phyloP scores from a whole-genome alignment of 225 moss, liverwort and hornwort genomes.

The Climacium dendroides region DNA sequence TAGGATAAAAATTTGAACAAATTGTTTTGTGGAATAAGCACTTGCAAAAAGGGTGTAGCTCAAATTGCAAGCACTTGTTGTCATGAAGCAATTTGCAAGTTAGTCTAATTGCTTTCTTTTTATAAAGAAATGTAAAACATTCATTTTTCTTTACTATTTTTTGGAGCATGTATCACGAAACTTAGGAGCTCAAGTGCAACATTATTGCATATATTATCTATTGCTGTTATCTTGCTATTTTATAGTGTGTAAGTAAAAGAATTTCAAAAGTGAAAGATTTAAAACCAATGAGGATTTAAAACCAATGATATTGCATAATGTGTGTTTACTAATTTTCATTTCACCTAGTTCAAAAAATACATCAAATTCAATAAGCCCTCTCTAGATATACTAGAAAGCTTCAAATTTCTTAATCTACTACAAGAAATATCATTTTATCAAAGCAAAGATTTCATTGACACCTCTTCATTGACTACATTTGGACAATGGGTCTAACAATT shows the following conservation, averaged over 20 bases:
- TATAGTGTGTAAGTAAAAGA: background rate
- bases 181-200: background rate
- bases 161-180: background rate
- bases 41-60: background rate
- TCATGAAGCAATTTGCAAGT: background rate
- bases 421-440: background rate
- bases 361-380: rapidly evolving
- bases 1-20: background rate
- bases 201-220: background rate
- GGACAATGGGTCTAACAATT: background rate
- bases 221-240: background rate
- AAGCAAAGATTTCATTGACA: background rate
- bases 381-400: background rate
- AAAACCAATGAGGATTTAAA: background rate
- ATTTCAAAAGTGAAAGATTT: background rate
- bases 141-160: background rate
- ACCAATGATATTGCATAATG: background rate
- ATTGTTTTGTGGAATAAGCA: background rate
- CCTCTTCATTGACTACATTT: background rate
- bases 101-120: rapidly evolving
- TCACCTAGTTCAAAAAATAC: background rate
- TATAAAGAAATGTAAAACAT: background rate
- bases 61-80: background rate
- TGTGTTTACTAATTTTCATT: rapidly evolving
- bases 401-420: background rate